Evolutionary conservation across 352 stramenopile genomes (phyloP).

Genomic region (Phytophthora multivora): DNA sequence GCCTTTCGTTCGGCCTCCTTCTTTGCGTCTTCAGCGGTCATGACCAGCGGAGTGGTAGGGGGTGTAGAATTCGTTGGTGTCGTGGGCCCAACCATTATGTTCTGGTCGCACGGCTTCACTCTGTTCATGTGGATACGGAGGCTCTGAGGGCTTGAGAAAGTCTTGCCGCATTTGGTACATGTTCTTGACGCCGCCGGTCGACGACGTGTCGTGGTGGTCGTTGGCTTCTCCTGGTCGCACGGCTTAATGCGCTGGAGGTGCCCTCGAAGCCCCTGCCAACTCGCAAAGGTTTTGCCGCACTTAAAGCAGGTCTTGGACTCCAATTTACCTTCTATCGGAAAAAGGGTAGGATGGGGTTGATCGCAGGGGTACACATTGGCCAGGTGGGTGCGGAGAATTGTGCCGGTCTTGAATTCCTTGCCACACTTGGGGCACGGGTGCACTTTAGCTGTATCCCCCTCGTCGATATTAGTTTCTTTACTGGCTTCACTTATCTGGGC

Average conservation of each 20-base stretch:
- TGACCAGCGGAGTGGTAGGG: not conserved
- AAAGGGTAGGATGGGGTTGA: slow-evolving; percentile 1
- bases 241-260: slow-evolving; percentile 34
- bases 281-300: slow-evolving; percentile 38
- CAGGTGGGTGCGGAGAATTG: slow-evolving; percentile 24
- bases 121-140: slow-evolving; percentile 36
- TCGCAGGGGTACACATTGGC: slow-evolving; percentile 12
- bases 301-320: slow-evolving; percentile 34
- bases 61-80: slow-evolving; percentile 2
- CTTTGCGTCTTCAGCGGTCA: slow-evolving; percentile 19
- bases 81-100: slow-evolving; percentile 7
- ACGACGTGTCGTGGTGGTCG: slow-evolving; percentile 6
- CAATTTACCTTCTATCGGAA: slow-evolving; percentile 9
- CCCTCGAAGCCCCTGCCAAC: slow-evolving; percentile 29
- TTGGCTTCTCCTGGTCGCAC: slow-evolving; percentile 32
- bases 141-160: slow-evolving; percentile 37
- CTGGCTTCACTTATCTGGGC: slow-evolving; percentile 12
- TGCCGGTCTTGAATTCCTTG: slow-evolving; percentile 12
- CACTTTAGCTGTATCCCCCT: not conserved
- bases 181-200: slow-evolving; percentile 17
- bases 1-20: slow-evolving; percentile 27
- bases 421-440: slow-evolving; percentile 13
- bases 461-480: not conserved
- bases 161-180: slow-evolving; percentile 33
- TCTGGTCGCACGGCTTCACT: slow-evolving; percentile 32